Percentiles rank a stretch among this genome's conserved stretches.
Evolutionary conservation across 2,329 filamentous ascomycete species (phyloP).

Genomic region (Lojkania enalia): DNA sequence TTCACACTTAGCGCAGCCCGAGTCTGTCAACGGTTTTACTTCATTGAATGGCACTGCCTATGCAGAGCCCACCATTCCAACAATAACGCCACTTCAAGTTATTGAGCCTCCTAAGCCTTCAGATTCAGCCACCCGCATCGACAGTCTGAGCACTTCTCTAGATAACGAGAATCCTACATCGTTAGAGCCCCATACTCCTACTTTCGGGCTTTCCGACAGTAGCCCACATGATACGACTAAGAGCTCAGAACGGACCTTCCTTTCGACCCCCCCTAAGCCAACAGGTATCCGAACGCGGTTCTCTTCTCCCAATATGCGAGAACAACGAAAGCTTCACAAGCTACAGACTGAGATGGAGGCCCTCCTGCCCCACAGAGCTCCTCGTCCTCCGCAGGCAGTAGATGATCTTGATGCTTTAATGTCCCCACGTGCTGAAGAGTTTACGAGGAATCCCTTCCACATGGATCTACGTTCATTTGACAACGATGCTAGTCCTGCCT

Average conservation of each 20-base stretch:
- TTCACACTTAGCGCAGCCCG: constrained; percentile 28
- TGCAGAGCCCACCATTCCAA: constrained; percentile 23
- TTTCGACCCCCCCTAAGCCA: constrained; percentile 34
- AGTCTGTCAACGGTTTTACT: constrained; percentile 39
- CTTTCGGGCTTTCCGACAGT: constrained; percentile 14
- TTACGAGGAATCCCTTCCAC: constrained; percentile 60
- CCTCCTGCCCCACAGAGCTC: constrained; percentile 33
- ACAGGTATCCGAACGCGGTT: constrained; percentile 39
- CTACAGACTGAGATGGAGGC: constrained; percentile 46
- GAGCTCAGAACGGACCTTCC: constrained; percentile 21
- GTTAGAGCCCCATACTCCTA: constrained; percentile 15
- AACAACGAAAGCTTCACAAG: constrained; percentile 44
- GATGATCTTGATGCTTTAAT: constrained; percentile 60
- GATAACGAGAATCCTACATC: constrained; percentile 16
- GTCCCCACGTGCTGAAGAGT: constrained; percentile 72
- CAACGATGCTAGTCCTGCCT: constrained; percentile 35
- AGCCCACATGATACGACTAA: not conserved
- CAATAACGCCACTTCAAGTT: constrained; percentile 13
- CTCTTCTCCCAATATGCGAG: constrained; percentile 45
- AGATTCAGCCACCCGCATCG: constrained; percentile 21
- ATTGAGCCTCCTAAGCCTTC: constrained; percentile 16
- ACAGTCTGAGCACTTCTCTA: constrained; percentile 29
- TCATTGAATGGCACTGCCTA: constrained; percentile 42
- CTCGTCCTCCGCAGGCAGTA: constrained; percentile 30
- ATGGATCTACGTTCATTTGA: constrained; percentile 30